A percentile compares a stretch with the other conserved stretches of the same genome.
These are phyloP conservation scores for Symbiodinium pilosum DNA, from an alignment of 73 alveolate genomes.

Conservation along the genomic window DNA sequence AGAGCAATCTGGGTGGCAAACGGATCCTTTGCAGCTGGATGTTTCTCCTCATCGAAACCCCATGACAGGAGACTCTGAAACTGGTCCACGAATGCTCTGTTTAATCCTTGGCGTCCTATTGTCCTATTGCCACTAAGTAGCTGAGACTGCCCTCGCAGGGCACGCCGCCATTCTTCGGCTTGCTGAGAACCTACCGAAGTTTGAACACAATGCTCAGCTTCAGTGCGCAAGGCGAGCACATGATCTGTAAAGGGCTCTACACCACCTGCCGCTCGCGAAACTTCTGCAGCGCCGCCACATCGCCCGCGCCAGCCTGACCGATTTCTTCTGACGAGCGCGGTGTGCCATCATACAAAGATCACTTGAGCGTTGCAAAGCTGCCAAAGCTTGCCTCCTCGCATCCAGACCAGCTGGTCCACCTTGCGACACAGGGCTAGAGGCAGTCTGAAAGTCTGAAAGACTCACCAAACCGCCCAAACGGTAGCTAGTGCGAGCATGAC, in stretches of 20 bases:
- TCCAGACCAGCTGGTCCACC: constrained; percentile 26
- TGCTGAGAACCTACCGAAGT: not conserved
- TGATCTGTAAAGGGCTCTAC: not conserved
- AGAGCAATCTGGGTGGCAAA: too few species aligned
- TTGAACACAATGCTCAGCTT: too few species aligned
- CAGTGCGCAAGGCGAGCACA: not conserved
- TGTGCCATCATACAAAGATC: too few species aligned
- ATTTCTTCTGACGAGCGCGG: not conserved
- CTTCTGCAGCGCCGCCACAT: not conserved
- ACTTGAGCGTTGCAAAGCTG: not conserved
- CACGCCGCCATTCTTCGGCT: constrained; percentile 10
- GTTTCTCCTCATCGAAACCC: not conserved
- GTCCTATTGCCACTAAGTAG: not conserved
- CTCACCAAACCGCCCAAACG: too few species aligned
- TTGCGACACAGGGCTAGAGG: not conserved
- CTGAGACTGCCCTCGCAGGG: not conserved
- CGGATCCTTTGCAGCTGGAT: not conserved
- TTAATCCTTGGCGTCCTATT: too few species aligned
- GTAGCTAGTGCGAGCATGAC: not conserved
- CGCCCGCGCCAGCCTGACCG: not conserved
- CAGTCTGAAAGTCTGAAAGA: too few species aligned
- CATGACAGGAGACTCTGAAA: not conserved
- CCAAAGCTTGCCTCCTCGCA: constrained; percentile 6
- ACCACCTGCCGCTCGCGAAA: constrained; percentile 1
- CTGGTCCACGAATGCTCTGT: not conserved